Evolutionary conservation across 2,329 filamentous ascomycete genomes (phyloP).

Genomic region (Pseudogymnoascus sp.): DNA sequence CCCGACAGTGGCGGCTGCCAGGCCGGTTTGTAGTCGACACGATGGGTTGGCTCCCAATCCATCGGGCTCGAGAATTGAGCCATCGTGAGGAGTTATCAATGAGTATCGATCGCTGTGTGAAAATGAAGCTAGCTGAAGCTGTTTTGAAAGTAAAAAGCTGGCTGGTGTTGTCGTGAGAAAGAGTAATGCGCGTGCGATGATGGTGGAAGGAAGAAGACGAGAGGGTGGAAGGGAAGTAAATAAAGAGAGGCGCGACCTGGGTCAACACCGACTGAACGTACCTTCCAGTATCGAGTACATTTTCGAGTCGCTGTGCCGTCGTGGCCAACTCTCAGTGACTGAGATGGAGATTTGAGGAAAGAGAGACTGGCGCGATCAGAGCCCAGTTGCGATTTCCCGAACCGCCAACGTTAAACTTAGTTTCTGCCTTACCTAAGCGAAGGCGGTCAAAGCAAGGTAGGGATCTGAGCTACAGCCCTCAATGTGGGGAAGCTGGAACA

Average conservation of each 20-base stretch:
- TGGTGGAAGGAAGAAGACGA: not conserved
- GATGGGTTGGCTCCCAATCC: conserved; percentile 5
- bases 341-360: not conserved
- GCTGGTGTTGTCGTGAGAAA: not conserved
- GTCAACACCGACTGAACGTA: not conserved
- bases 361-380: conserved; percentile 4
- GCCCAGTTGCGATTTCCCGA: conserved; percentile 3
- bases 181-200: not conserved
- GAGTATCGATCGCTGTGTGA: not conserved
- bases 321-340: conserved; percentile 1
- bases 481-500: conserved; percentile 2
- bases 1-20: not conserved
- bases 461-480: not conserved
- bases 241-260: not conserved
- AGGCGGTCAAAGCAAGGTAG: conserved; percentile 6
- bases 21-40: not conserved
- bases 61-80: not conserved
- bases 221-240: not conserved
- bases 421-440: conserved; percentile 9
- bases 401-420: not conserved
- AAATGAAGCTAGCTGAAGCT: not conserved
- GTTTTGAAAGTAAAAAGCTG: not conserved
- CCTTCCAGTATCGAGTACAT: conserved; percentile 9
- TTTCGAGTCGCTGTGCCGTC: conserved; percentile 1
- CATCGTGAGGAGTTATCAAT: not conserved